Conservation (phyloP, 2,329 filamentous ascomycete genomes). For the Xylariaceae sp. region DNA sequence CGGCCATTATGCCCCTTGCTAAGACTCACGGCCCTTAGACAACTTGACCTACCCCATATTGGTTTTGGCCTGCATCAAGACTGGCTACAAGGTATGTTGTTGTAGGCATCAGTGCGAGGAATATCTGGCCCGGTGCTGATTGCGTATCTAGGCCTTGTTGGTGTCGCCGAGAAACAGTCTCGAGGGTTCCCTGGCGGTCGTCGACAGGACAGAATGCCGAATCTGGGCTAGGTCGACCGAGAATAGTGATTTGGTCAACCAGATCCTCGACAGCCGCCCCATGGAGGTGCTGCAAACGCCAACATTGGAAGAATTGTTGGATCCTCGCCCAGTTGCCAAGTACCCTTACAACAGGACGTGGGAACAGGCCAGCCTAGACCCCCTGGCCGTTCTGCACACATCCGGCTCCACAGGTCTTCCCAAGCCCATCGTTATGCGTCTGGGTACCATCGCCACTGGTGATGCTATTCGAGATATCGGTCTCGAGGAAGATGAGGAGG, state of each 20-base stretch:
- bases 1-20: not conserved
- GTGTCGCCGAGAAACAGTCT: constrained; percentile 25
- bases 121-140: not conserved
- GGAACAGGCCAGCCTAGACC: constrained; percentile 23
- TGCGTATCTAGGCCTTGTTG: constrained; percentile 19
- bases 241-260: constrained; percentile 20
- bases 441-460: constrained; percentile 25
- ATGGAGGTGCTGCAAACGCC: constrained; percentile 25
- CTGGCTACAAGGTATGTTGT: constrained; percentile 24
- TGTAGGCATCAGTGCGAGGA: too few relatives aligned
- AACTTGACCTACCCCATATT: constrained; percentile 25
- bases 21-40: constrained; percentile 13
- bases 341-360: constrained; percentile 26
- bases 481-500: constrained; percentile 23
- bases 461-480: constrained; percentile 24
- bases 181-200: constrained; percentile 23
- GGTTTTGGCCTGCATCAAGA: constrained; percentile 25
- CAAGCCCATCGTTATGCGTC: constrained; percentile 27
- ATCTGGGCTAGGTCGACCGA: constrained; percentile 23
- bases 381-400: constrained; percentile 24
- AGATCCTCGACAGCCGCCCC: constrained; percentile 21
- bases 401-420: constrained; percentile 27
- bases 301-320: constrained; percentile 21
- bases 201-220: constrained; percentile 24
- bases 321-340: constrained; percentile 21